Evolutionary conservation across 495 filamentous ascomycete species (phyloP).

Genomic region (Filosporella fistucella): DNA sequence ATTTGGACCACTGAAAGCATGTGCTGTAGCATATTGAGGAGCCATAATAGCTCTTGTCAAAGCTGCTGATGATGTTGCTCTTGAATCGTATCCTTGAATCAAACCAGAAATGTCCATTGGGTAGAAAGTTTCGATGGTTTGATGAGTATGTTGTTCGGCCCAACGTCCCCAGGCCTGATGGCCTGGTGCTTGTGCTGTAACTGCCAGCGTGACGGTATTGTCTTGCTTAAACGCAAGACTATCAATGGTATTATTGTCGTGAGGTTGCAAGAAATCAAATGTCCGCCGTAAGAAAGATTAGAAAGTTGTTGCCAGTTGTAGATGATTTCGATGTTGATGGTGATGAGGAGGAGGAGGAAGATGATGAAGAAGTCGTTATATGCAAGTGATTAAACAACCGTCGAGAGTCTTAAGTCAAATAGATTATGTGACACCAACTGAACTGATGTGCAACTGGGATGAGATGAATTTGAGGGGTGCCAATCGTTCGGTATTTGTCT

Average conservation of each 20-base stretch:
- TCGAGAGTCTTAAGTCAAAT: not conserved
- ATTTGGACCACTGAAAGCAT: conserved; percentile 10
- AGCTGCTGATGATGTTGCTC: conserved; percentile 15
- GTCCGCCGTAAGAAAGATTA: conserved; percentile 10
- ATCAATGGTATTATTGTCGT: not conserved
- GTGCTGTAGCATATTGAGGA: conserved; percentile 18
- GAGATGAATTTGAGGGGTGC: conserved; percentile 18
- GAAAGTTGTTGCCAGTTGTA: not conserved
- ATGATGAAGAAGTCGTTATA: not conserved
- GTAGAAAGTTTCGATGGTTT: conserved; percentile 19
- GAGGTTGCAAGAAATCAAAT: conserved; percentile 9
- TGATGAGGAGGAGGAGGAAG: no score
- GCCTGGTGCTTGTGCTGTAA: conserved; percentile 25
- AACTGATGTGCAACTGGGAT: conserved; percentile 18
- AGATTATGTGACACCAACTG: not conserved
- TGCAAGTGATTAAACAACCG: not conserved
- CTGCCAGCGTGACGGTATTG: conserved; percentile 27
- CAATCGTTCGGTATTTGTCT: conserved; percentile 21
- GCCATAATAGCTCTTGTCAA: conserved; percentile 21
- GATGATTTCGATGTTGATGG: not conserved
- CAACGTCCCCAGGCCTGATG: conserved; percentile 28
- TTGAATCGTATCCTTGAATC: conserved; percentile 24
- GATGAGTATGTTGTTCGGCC: conserved; percentile 18
- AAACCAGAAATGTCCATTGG: conserved; percentile 24
- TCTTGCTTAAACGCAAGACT: conserved; percentile 26